Evolutionary conservation across 768 basidiomycete species (phyloP).

Genomic region (Tulasnella sp.): DNA sequence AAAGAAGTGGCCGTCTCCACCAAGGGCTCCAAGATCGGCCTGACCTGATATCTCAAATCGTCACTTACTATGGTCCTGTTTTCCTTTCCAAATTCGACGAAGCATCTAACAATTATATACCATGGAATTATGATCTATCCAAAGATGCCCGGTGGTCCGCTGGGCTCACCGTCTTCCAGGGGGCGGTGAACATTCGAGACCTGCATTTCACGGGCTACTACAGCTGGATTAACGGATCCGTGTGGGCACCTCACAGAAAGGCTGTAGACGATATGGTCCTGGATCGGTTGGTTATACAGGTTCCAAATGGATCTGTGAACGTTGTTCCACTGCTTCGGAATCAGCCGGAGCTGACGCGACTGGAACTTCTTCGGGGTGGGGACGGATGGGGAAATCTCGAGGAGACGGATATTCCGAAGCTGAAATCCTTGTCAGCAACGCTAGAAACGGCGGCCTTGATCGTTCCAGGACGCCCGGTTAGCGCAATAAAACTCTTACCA

Average conservation of each 20-base stretch:
- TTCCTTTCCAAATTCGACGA: not conserved
- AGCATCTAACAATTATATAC: too few relatives aligned
- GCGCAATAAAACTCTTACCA: not conserved
- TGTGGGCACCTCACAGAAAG: not conserved
- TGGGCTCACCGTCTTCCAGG: not conserved
- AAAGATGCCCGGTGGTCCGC: not conserved
- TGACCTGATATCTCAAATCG: too few relatives aligned
- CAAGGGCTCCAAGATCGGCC: not conserved
- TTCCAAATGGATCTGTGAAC: not conserved
- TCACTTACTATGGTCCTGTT: not conserved
- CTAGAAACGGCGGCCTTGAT: not conserved
- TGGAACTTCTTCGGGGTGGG: not conserved
- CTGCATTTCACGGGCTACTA: not conserved
- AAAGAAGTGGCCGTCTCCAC: not conserved
- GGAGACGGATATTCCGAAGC: not conserved
- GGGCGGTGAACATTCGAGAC: not conserved
- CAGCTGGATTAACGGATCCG: not conserved
- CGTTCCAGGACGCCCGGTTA: not conserved
- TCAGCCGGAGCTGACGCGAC: not conserved
- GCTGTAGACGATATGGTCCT: not conserved
- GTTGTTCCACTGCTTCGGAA: not conserved
- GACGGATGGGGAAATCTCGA: not conserved
- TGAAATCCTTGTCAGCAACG: not conserved
- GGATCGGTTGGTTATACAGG: not conserved
- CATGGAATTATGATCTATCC: too few relatives aligned